These are phyloP conservation scores for Eimeria necatrix DNA, from an alignment of 169 alveolate genomes.

Conservation along the genomic window DNA sequence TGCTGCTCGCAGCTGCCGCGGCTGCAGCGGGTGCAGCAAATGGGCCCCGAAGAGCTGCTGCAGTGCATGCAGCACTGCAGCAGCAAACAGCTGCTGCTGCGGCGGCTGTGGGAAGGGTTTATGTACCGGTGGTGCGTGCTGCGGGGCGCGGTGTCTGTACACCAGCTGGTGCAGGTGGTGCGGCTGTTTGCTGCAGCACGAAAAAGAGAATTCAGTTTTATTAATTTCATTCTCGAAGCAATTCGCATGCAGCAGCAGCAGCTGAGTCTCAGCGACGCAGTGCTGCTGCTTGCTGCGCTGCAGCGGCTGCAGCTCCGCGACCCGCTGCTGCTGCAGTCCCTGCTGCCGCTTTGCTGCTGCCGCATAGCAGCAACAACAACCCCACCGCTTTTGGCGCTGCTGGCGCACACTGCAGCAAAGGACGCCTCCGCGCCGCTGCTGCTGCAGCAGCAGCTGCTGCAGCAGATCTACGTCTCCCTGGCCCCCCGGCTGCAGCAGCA, in stretches of 20 bases:
- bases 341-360: neutral
- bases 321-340: neutral
- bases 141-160: conserved; percentile 19
- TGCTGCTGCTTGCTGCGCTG: conserved; percentile 38
- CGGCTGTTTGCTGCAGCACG: neutral
- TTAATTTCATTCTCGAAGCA: neutral
- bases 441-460: conserved; percentile 10
- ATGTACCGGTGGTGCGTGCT: conserved; percentile 38
- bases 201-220: neutral
- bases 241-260: conserved; percentile 29
- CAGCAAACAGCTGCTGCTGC: neutral
- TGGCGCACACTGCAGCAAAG: neutral
- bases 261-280: neutral
- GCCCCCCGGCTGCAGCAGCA: conserved; percentile 25
- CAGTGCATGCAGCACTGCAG: neutral
- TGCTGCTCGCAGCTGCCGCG: conserved; percentile 43
- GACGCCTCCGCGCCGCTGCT: neutral
- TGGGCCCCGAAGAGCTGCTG: conserved; percentile 28
- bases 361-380: neutral
- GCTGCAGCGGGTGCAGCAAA: neutral
- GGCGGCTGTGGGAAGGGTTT: conserved; percentile 3
- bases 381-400: neutral
- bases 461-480: neutral
- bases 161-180: conserved; percentile 37
- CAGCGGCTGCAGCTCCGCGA: conserved; percentile 13